phyloP scores from a whole-genome alignment of 1,284 basidiomycete species.

The Volvariella volvacea region DNA sequence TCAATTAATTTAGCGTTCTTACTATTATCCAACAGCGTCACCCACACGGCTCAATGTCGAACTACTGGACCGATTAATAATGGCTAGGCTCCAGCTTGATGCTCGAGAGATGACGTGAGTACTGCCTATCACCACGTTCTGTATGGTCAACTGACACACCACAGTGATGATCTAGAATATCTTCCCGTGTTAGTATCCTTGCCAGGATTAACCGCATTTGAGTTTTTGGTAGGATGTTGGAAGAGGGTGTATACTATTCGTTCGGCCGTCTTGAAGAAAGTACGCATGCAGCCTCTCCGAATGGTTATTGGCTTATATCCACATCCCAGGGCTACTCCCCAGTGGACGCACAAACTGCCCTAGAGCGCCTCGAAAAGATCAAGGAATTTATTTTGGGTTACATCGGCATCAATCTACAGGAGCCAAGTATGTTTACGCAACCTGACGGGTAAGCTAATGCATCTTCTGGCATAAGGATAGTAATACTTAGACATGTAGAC shows the following conservation, averaged over 20 bases:
- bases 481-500: slow-evolving; percentile 31
- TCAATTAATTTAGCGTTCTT: slow-evolving; percentile 6
- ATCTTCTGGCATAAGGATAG: slow-evolving; percentile 2
- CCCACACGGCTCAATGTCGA: slow-evolving; percentile 43
- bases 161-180: slow-evolving; percentile 78
- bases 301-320: neutral
- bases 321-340: slow-evolving; percentile 50
- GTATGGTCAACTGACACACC: slow-evolving; percentile 4
- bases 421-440: slow-evolving; percentile 92
- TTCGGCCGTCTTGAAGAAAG: slow-evolving; percentile 56
- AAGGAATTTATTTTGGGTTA: slow-evolving; percentile 85
- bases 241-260: slow-evolving; percentile 66
- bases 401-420: slow-evolving; percentile 83
- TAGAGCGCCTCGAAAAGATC: slow-evolving; percentile 61
- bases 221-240: slow-evolving; percentile 92
- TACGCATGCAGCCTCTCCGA: slow-evolving; percentile 18
- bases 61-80: slow-evolving; percentile 76
- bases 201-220: slow-evolving; percentile 81
- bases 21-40: slow-evolving; percentile 16
- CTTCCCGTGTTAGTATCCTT: slow-evolving; percentile 74
- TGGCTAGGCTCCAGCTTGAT: slow-evolving; percentile 83
- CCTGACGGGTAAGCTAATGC: slow-evolving; percentile 55
- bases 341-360: slow-evolving; percentile 56
- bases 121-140: neutral
- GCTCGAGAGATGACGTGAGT: slow-evolving; percentile 68